These are phyloP conservation scores for Leishmania braziliensis DNA, from an alignment of 208 protist species.

Conservation along the genomic window DNA sequence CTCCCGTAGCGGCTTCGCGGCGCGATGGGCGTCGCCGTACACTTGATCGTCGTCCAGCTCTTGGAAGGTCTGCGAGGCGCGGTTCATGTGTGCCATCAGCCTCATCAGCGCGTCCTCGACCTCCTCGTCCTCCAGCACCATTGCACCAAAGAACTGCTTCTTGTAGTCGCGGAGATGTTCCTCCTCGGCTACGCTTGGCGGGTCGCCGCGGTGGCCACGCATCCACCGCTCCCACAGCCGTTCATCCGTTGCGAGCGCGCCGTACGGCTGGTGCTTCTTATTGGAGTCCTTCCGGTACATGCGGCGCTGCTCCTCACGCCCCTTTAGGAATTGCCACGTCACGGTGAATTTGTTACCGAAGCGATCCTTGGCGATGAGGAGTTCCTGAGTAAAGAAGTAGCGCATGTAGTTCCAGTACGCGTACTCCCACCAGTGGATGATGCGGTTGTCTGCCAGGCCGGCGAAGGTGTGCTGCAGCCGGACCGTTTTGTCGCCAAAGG, in stretches of 20 bases:
- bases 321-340: constrained; percentile 84
- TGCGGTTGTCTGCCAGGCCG: constrained; percentile 82
- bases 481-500: constrained; percentile 86
- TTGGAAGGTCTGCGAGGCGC: constrained; percentile 73
- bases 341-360: constrained; percentile 92
- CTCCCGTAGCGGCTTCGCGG: constrained; percentile 69
- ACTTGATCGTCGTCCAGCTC: constrained; percentile 89
- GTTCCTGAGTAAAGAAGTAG: constrained; percentile 90
- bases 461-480: constrained; percentile 86
- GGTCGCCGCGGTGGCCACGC: constrained; percentile 85
- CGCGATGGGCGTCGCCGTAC: constrained; percentile 78
- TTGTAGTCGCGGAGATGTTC: constrained; percentile 86
- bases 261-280: constrained; percentile 88
- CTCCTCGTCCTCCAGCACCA: constrained; percentile 89
- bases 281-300: constrained; percentile 89
- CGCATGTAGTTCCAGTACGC: constrained; percentile 90
- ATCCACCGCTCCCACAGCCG: constrained; percentile 90
- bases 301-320: constrained; percentile 83
- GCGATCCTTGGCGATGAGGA: constrained; percentile 90
- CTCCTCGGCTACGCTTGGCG: constrained; percentile 81
- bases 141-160: constrained; percentile 82
- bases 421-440: constrained; percentile 87
- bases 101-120: constrained; percentile 90
- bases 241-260: constrained; percentile 82
- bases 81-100: constrained; percentile 89